These are phyloP conservation scores for Umbilicus rupestris DNA, from an alignment of 164 flowering plant genomes.

Conservation along the genomic window DNA sequence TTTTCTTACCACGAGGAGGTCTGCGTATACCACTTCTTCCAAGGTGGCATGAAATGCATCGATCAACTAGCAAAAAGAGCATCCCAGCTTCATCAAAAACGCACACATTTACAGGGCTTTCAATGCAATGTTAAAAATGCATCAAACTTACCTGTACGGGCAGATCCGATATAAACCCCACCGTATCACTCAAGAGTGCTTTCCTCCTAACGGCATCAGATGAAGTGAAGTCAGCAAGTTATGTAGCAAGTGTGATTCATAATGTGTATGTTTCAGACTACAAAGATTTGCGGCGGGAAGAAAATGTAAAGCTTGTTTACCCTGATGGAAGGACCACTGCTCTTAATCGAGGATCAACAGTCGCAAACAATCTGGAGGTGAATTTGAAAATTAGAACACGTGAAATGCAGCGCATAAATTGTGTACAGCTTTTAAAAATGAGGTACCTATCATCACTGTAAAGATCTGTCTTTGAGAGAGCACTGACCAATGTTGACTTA, in stretches of 20 bases:
- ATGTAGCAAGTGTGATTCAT: too few relatives aligned
- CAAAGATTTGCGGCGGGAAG: background rate
- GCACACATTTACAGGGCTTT: background rate
- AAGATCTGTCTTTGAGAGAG: constrained; percentile 62
- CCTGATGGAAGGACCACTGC: constrained; percentile 90
- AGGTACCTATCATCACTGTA: constrained; percentile 70
- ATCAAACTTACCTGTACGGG: constrained; percentile 69
- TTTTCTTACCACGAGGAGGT: constrained; percentile 77
- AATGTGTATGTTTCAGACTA: background rate
- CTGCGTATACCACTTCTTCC: constrained; percentile 97
- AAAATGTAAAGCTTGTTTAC: constrained; percentile 25
- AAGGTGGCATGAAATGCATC: constrained; percentile 97
- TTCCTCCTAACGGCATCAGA: constrained; percentile 48
- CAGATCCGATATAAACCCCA: constrained; percentile 93
- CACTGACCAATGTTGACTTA: constrained; percentile 79
- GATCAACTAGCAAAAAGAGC: constrained; percentile 56
- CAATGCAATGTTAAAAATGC: background rate
- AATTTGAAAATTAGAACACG: background rate
- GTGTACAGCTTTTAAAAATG: background rate
- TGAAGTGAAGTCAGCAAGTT: constrained; percentile 2
- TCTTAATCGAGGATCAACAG: constrained; percentile 80
- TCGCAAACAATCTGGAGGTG: constrained; percentile 76
- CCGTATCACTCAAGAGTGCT: constrained; percentile 90
- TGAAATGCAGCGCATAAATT: background rate
- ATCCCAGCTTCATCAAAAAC: constrained; percentile 2